These are phyloP conservation scores for Moesziomyces sp. DNA, from an alignment of 1,284 basidiomycete genomes.

Conservation along the genomic window DNA sequence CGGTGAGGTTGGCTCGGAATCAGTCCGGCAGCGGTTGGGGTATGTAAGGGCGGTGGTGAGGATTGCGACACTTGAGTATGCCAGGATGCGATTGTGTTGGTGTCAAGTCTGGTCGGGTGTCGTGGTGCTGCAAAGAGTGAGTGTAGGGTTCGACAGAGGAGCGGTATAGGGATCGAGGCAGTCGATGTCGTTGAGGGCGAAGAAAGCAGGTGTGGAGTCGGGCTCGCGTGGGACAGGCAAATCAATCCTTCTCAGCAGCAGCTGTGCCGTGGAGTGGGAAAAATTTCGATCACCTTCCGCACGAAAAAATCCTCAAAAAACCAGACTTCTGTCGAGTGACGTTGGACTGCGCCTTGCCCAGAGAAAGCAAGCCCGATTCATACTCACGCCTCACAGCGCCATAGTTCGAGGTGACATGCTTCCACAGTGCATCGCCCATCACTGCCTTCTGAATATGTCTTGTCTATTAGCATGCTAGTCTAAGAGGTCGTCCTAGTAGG, in stretches of 20 bases:
- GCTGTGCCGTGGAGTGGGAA: constrained; percentile 6
- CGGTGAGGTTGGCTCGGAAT: constrained; percentile 14
- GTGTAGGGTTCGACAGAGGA: background rate
- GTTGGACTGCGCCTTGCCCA: constrained; percentile 8
- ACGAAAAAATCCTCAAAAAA: constrained; percentile 12
- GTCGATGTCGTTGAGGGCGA: constrained; percentile 1
- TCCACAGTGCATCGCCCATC: too few relatives aligned
- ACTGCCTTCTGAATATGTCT: too few relatives aligned
- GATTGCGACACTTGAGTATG: background rate
- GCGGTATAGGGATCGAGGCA: background rate
- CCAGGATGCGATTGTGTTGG: background rate
- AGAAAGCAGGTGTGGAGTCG: constrained; percentile 3
- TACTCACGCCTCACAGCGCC: too few relatives aligned
- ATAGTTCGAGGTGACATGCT: too few relatives aligned
- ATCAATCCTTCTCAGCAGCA: constrained; percentile 7
- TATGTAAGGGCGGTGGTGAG: background rate
- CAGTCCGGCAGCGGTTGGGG: constrained; percentile 23
- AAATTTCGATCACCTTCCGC: constrained; percentile 41
- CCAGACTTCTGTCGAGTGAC: constrained; percentile 23
- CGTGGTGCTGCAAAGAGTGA: background rate
- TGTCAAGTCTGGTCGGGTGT: too few relatives aligned
- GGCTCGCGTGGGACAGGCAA: background rate
- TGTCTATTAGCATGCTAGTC: too few relatives aligned
- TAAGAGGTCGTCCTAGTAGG: too few relatives aligned
- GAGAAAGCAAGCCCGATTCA: too few relatives aligned